These are phyloP conservation scores for Lentinula boryana DNA, from an alignment of 768 basidiomycete genomes.

Conservation along the genomic window DNA sequence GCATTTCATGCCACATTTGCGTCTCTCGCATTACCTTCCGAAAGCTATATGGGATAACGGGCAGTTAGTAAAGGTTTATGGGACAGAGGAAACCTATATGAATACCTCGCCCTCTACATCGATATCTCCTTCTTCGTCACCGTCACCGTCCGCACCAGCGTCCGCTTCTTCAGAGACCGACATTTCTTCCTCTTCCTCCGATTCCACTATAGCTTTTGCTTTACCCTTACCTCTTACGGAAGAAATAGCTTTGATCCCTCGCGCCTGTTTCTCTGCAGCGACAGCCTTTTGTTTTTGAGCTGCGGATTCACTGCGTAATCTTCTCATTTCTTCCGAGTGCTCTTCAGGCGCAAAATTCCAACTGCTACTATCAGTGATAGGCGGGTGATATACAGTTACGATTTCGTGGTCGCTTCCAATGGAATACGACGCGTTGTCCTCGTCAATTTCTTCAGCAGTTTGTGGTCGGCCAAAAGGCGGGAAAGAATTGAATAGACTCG, in stretches of 20 bases:
- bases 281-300: background rate
- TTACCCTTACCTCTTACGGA: background rate
- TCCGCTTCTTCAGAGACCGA: background rate
- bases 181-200: conserved; percentile 1
- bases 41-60: background rate
- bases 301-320: conserved; percentile 1
- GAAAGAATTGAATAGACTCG: conserved; percentile 1
- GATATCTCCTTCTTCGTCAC: background rate
- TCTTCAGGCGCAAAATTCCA: conserved; percentile 2
- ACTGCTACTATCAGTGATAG: background rate
- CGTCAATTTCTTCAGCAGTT: background rate
- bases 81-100: background rate
- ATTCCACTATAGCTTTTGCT: background rate
- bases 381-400: background rate
- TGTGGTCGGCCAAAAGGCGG: background rate
- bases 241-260: background rate
- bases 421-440: background rate
- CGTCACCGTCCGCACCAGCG: background rate
- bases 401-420: background rate
- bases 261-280: background rate
- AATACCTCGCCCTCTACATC: background rate
- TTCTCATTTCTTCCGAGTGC: conserved; percentile 3
- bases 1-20: background rate
- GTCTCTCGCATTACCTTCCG: background rate
- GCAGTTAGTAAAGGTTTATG: background rate